Evolutionary conservation across 2,329 filamentous ascomycete genomes (phyloP), one percentile per base, ranked within the genome.

Genomic region (Colletotrichum sp.): DNA sequence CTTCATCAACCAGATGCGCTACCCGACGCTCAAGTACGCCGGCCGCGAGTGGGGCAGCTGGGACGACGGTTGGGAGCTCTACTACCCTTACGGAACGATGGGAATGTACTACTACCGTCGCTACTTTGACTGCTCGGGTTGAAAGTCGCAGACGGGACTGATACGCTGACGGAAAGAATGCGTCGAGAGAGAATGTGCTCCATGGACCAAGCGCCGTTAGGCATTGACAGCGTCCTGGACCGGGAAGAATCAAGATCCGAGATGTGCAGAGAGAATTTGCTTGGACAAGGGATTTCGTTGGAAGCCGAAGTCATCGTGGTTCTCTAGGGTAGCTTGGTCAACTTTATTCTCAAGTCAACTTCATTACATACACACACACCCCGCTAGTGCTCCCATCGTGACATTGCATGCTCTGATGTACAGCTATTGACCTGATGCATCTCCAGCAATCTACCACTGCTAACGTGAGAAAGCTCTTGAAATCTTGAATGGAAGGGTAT

Each of bases 401-500:
- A 70, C 43, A 71, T 52, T 71, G 32, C 21, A 68, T 48, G 55
- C 59, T 65, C 21, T 48, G 67, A 64, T 71, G 36, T 74, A 65
- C 71, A 52, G 21, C 32, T 43, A 21, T 63, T 63, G 61, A 43
- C 34, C 21, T 36, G 34, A 18, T 63, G 61, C 16, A 24, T 26
- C 32, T 21, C n/a, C 8, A 21, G 18, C 24, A 30, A 36, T 8
- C 21, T 32, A 43, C 63, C 67, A 67, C 63, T 38, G 30, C 65
- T 32, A 28, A 61, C 38, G 58, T 38, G 30, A 69, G 68, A 71
- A 67, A 24, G 32, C 61, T 71, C 48, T 38, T 74, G 61, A 68
- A 68, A 55, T 75, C 32, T 72, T 71, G 71, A 75, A 66, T 68
- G 68, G 68, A 76, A 76, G 75, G 75, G 75, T 76, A 76, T 76